phyloP scores from a whole-genome alignment of 129 eudicot genomes.

The Flaveria robusta region DNA sequence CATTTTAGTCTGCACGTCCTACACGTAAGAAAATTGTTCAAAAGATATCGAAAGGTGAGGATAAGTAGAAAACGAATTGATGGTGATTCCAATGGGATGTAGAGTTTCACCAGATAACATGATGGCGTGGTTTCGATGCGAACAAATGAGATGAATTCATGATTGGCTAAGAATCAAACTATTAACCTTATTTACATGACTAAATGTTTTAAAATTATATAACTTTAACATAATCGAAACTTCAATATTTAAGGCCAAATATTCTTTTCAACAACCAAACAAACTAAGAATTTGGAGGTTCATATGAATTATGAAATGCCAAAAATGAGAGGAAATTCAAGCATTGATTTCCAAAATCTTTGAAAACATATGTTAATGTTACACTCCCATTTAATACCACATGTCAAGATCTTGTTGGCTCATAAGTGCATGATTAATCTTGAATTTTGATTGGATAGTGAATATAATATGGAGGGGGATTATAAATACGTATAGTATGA shows the following conservation, averaged over 20 bases:
- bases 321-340: neutral
- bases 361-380: constrained; percentile 24
- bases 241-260: neutral
- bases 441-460: constrained; percentile 33
- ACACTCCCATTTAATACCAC: constrained; percentile 31
- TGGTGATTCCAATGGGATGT: too few species aligned
- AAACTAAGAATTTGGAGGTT: neutral
- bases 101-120: too few species aligned
- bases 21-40: too few species aligned
- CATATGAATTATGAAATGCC: neutral
- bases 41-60: too few species aligned
- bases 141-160: neutral
- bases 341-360: constrained; percentile 31
- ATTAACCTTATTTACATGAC: too few species aligned
- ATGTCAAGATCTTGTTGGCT: constrained; percentile 24
- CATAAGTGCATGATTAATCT: constrained; percentile 3
- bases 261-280: neutral
- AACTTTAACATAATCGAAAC: too few species aligned
- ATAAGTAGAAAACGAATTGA: too few species aligned
- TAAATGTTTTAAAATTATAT: too few species aligned
- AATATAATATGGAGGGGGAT: constrained; percentile 30
- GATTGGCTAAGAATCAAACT: too few species aligned
- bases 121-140: neutral
- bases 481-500: constrained; percentile 12
- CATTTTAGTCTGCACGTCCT: too few species aligned